Evolutionary conservation across 306 rosid species (phyloP), one percentile per base, ranked within the genome.

Genomic region (Lotus japonicus): DNA sequence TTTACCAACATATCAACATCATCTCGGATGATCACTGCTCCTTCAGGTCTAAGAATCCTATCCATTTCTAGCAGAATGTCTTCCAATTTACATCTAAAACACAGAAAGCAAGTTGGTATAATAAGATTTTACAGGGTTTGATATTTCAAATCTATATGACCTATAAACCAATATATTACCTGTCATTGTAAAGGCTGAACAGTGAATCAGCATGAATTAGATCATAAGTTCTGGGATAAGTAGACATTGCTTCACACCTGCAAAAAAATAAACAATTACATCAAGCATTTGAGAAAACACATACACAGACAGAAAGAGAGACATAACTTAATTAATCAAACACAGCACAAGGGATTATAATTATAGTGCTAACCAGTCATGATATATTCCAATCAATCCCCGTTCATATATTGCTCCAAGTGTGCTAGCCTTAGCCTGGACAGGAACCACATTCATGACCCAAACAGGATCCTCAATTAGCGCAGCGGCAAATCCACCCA

Each of bases 161-260:
- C 23, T 21, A 15, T 11, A 9, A 19, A 35, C 9, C 42, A 61
- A 71, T 17, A 18, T 17, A 14, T 33, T 5, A 86, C 98, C 89
- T 87, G 77, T 73, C 82, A 42, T 38, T 65, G 83, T 92, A 86
- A 44, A 89, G 88, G 75, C 81, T 89, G 71, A 92, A 86, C 51
- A 92, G 15, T 49, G 91, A 84, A 77, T 87, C 91, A 2, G 91
- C 96, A 75, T 92, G 96, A 70, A 92, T 87, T 55, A 92, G 74
- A 51, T 87, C 96, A 52, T 92, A 92, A 18, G 95, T 87, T 77
- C 98, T 89, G 46, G 98, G 98, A 80, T 89, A 86, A 36, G 96
- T 92, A 67, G 96, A 92, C 95, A 87, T 83, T 51, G 95, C 95
- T 68, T 92, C 98, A 71, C 96, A 87, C 96, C 96, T 89, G 84